Percentiles rank a stretch among this genome's conserved stretches.
phyloP scores from a whole-genome alignment of 2,329 filamentous ascomycete genomes.

The Dothidotthia symphoricarpi region DNA sequence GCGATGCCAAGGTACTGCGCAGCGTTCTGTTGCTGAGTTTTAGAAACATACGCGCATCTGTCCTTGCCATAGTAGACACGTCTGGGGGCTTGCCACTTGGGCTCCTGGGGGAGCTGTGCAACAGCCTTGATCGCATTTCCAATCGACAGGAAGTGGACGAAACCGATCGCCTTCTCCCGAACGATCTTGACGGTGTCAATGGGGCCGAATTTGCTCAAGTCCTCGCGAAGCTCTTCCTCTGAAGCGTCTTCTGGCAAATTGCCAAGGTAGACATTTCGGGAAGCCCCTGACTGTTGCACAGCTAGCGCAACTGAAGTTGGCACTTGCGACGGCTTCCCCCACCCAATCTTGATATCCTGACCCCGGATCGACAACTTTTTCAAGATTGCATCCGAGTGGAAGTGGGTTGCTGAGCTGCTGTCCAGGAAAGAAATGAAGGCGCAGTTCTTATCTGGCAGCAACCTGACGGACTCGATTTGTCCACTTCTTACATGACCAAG shows the following conservation, averaged over 20 bases:
- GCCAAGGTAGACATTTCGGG: conserved; percentile 93
- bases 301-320: conserved; percentile 96
- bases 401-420: conserved; percentile 95
- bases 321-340: conserved; percentile 98
- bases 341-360: conserved; percentile 99
- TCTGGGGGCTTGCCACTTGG: conserved; percentile 93
- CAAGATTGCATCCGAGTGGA: conserved; percentile 98
- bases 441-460: conserved; percentile 98
- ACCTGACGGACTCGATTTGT: conserved; percentile 96
- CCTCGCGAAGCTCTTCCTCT: conserved; percentile 90
- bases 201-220: conserved; percentile 91
- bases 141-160: conserved; percentile 96
- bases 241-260: conserved; percentile 86
- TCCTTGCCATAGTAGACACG: conserved; percentile 99
- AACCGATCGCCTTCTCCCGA: conserved; percentile 95
- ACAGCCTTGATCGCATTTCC: conserved; percentile 98
- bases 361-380: conserved; percentile 99
- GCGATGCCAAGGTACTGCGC: conserved; percentile 97
- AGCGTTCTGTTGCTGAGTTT: conserved; percentile 98
- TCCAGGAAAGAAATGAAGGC: conserved; percentile 99
- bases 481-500: conserved; percentile 93
- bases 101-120: conserved; percentile 89
- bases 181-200: conserved; percentile 98
- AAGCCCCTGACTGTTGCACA: conserved; percentile 95
- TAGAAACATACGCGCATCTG: conserved; percentile 95